Conservation (phyloP, 768 basidiomycete species). For the Pleurotus platypus region DNA sequence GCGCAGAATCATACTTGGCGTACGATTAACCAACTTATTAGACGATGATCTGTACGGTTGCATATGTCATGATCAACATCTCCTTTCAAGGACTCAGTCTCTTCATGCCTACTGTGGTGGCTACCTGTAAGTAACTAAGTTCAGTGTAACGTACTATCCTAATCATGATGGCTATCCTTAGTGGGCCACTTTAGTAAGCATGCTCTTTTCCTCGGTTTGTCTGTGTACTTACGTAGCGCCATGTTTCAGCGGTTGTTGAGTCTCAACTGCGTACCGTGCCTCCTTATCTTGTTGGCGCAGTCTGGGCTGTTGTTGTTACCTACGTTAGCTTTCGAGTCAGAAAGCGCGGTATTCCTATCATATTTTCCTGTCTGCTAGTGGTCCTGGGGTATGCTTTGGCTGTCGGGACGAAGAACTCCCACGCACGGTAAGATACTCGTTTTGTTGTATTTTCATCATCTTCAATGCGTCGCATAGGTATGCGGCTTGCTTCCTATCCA, state of each 20-base stretch:
- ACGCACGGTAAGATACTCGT: slow-evolving; percentile 23
- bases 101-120: slow-evolving; percentile 44
- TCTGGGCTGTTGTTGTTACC: slow-evolving; percentile 33
- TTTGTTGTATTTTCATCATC: neutral
- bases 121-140: slow-evolving; percentile 29
- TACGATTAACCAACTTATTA: slow-evolving; percentile 11
- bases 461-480: slow-evolving; percentile 24
- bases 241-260: slow-evolving; percentile 33
- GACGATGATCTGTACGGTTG: slow-evolving; percentile 27
- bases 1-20: neutral
- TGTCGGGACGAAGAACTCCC: slow-evolving; percentile 34
- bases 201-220: neutral
- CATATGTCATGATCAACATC: slow-evolving; percentile 34
- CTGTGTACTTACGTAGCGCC: neutral
- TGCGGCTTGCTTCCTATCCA: slow-evolving; percentile 41
- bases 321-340: slow-evolving; percentile 34
- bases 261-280: slow-evolving; percentile 48
- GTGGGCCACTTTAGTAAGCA: slow-evolving; percentile 33
- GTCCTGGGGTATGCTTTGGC: slow-evolving; percentile 43
- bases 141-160: neutral
- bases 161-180: slow-evolving; percentile 8
- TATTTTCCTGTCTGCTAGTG: slow-evolving; percentile 31
- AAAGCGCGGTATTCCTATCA: slow-evolving; percentile 30
- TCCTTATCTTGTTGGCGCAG: slow-evolving; percentile 36
- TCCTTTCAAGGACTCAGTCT: slow-evolving; percentile 42